Evolutionary conservation across 2,329 filamentous ascomycete species (phyloP), one percentile per base, ranked within the genome.

Genomic region (Botryotinia convoluta): DNA sequence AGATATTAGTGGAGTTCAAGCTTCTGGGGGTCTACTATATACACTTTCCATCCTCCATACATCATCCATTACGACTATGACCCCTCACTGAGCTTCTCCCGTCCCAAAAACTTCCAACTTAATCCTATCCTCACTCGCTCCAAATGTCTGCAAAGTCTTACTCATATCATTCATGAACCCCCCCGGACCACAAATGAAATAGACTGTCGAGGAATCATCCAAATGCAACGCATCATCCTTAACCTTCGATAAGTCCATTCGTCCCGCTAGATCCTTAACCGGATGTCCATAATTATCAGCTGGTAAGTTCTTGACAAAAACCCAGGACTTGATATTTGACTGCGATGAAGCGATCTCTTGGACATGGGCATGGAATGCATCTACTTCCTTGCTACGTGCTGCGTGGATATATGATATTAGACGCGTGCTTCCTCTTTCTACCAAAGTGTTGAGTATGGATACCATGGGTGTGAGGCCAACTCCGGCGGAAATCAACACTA

Each of bases 401-500:
- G 85, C 87, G 78, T 93, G 90, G 72, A 92, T 84, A 86, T 90
- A 92, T 18, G 86, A 87, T 51, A 93, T 84, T 12, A 85, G 86
- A 67, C 88, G 82, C 35, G 78, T 76, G 1, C 82, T 81, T 22
- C 77, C 74, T 3, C 77, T 78, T 10, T 81, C 75, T 44, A 79
- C 72, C 10, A 90, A 81, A 9, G 85, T 84, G 79, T 91, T 88
- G 74, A 93, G 84, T 72, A 93, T 93, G 60, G 89, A 85, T 74
- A 90, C 83, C 82, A 93, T 84, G 44, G 90, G 90, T 10, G 91
- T 92, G 69, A 91, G 84, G 35, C 91, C 91, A 8, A 93, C 90
- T 32, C 91, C 91, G 1, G 89, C 90, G 0, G 90, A 91, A 64
- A 93, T 84, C 61, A 93, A 84, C 2, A 92, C 90, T 0, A 92